Percentiles rank a stretch among this genome's conserved stretches.
These are phyloP conservation scores for Jimgerdemannia flammicorona DNA, from an alignment of 192 early-diverging fungal species.

Conservation along the genomic window DNA sequence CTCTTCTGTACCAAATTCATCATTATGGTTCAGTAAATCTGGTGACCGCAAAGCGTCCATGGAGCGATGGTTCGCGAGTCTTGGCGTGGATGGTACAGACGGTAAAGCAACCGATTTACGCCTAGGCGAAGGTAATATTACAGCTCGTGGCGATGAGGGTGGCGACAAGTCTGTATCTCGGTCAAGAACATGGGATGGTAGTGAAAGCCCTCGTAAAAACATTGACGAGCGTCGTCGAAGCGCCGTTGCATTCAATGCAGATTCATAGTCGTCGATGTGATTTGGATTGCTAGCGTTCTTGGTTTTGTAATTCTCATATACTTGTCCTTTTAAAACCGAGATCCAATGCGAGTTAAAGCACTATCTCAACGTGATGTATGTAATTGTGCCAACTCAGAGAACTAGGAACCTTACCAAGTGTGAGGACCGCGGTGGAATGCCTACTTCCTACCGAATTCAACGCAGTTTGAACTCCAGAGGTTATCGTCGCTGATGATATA, in stretches of 20 bases:
- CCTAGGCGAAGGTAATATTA: background rate
- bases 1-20: background rate
- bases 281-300: background rate
- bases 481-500: background rate
- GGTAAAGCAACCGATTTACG: background rate
- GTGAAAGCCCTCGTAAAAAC: background rate
- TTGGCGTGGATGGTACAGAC: background rate
- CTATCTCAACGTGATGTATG: no score
- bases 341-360: background rate
- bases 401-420: background rate
- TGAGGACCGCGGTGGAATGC: background rate
- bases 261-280: background rate
- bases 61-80: background rate
- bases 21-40: background rate
- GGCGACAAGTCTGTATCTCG: background rate
- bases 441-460: background rate
- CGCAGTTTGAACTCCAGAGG: constrained; percentile 1
- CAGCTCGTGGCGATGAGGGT: background rate
- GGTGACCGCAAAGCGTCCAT: background rate
- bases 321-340: background rate
- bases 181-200: background rate
- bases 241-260: background rate
- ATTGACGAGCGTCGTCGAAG: background rate
- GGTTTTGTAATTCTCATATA: constrained; percentile 1
- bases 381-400: background rate